A percentile compares a stretch with the other conserved stretches of the same genome.
Conservation (phyloP, 805 yeast species). For the Osmozyma mogii region DNA sequence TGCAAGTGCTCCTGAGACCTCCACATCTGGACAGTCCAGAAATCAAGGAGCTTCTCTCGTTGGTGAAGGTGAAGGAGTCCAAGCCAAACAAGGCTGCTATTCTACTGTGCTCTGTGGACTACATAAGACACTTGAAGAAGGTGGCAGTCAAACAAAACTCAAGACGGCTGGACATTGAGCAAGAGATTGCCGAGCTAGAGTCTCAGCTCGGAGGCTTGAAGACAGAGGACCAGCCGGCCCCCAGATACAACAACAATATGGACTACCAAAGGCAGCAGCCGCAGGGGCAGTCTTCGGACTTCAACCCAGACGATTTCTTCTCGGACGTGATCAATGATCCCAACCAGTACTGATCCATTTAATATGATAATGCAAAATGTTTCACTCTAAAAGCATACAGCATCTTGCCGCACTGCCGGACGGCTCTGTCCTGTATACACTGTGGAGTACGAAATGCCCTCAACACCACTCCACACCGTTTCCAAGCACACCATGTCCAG, state of each 20-base stretch:
- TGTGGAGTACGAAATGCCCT: too few species aligned
- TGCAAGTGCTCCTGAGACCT: conserved; percentile 32
- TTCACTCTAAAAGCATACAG: too few species aligned
- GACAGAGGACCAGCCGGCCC: too few species aligned
- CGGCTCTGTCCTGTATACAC: too few species aligned
- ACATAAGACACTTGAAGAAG: conserved; percentile 56
- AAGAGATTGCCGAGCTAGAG: conserved; percentile 14
- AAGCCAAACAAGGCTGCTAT: conserved; percentile 81
- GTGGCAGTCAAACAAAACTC: conserved; percentile 51
- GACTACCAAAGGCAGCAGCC: too few species aligned
- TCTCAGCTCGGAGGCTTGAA: not conserved
- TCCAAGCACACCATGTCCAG: too few species aligned
- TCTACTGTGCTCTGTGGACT: conserved; percentile 70
- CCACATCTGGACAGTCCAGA: conserved; percentile 23
- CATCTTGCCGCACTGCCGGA: too few species aligned
- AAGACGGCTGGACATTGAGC: conserved; percentile 34
- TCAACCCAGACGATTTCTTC: conserved; percentile 19
- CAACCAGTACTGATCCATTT: too few species aligned
- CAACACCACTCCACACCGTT: too few species aligned
- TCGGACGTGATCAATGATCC: conserved; percentile 11
- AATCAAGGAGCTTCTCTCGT: conserved; percentile 26
- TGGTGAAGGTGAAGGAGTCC: conserved; percentile 48
- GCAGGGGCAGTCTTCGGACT: conserved; percentile 4
- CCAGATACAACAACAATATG: too few species aligned
- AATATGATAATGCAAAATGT: too few species aligned